Percentiles rank a stretch among this genome's conserved stretches.
Conservation (phyloP, 805 yeast species). For the Wickerhamomyces strasburgensis region DNA sequence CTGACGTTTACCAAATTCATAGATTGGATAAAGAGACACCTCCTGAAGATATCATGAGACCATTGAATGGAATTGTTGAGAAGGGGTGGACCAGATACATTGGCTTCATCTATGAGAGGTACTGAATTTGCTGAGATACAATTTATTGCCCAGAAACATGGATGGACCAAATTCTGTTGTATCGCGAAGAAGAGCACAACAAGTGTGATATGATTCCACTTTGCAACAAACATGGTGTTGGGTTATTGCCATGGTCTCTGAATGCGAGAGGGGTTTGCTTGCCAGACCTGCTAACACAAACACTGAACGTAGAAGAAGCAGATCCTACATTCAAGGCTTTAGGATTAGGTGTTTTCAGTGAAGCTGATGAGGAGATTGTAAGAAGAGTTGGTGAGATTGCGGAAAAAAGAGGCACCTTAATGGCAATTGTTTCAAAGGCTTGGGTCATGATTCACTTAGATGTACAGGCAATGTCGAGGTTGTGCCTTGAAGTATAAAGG, state of each 20-base stretch:
- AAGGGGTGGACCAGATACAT: constrained; percentile 47
- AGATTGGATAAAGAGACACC: constrained; percentile 45
- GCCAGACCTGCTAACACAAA: constrained; percentile 37
- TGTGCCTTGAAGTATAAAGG: too few species aligned
- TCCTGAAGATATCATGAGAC: constrained; percentile 46
- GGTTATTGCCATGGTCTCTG: constrained; percentile 60
- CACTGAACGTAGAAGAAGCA: constrained; percentile 12
- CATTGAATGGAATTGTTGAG: constrained; percentile 49
- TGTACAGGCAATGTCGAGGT: too few species aligned
- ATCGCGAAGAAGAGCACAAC: constrained; percentile 64
- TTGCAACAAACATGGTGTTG: constrained; percentile 47
- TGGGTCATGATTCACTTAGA: constrained; percentile 46
- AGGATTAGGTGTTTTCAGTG: neutral
- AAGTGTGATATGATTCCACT: constrained; percentile 57
- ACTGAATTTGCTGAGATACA: constrained; percentile 52
- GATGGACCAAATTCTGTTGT: constrained; percentile 53
- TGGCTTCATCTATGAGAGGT: constrained; percentile 56
- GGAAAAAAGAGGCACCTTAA: constrained; percentile 36
- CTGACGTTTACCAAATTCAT: constrained; percentile 56
- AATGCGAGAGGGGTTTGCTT: constrained; percentile 49
- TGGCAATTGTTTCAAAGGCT: constrained; percentile 49
- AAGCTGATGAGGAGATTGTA: constrained; percentile 30
- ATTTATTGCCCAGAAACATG: constrained; percentile 47
- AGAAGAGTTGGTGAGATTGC: constrained; percentile 49
- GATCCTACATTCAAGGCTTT: constrained; percentile 19